These are phyloP conservation scores for Calycina herbarum DNA, from an alignment of 2,329 filamentous ascomycete species.

Conservation along the genomic window DNA sequence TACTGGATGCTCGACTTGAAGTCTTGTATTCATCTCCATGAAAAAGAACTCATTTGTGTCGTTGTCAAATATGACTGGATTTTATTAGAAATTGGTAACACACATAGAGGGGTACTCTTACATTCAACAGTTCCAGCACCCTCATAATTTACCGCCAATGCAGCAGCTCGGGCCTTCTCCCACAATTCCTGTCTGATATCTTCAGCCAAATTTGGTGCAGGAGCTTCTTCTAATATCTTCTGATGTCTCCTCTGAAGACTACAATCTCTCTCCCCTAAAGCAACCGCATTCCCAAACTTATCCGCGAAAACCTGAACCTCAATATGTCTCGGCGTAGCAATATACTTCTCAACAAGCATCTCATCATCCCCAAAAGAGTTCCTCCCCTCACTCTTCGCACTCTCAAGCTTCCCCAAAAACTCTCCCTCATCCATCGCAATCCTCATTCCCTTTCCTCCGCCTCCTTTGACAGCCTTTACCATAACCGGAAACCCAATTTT, in stretches of 20 bases:
- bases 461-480: conserved; percentile 77
- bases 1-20: conserved; percentile 97
- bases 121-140: conserved; percentile 89
- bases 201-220: conserved; percentile 67
- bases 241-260: conserved; percentile 85
- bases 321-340: conserved; percentile 76
- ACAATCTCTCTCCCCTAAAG: conserved; percentile 86
- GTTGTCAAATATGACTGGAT: conserved; percentile 79
- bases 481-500: conserved; percentile 70
- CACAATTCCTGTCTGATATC: conserved; percentile 61
- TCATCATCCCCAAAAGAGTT: conserved; percentile 83
- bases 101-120: conserved; percentile 50
- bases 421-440: conserved; percentile 69
- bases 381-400: conserved; percentile 72
- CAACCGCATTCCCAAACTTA: conserved; percentile 72
- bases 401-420: conserved; percentile 68
- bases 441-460: conserved; percentile 82
- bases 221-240: conserved; percentile 88
- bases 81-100: conserved; percentile 41
- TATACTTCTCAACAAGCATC: conserved; percentile 83
- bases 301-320: conserved; percentile 93
- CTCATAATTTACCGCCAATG: conserved; percentile 80
- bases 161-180: conserved; percentile 64
- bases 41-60: conserved; percentile 79
- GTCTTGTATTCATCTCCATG: conserved; percentile 80